Percentiles rank a stretch among this genome's conserved stretches.
Conservation (phyloP, 2,329 filamentous ascomycete species). For the Verticillium nubilum region DNA sequence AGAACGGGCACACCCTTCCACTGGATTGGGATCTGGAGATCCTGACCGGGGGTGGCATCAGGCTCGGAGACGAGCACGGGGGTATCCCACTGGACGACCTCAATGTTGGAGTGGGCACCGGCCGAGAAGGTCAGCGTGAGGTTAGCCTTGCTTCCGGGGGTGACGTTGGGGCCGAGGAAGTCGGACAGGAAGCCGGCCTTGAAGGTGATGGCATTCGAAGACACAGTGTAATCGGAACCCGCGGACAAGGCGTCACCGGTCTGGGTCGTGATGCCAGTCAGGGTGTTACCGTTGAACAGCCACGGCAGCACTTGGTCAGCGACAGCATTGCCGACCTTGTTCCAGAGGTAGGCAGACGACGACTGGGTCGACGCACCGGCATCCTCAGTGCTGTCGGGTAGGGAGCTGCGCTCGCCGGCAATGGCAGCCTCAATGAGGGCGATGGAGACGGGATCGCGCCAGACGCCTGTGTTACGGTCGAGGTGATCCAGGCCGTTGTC, state of each 20-base stretch:
- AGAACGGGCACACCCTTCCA: conserved; percentile 42
- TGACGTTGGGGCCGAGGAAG: conserved; percentile 32
- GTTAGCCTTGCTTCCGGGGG: conserved; percentile 40
- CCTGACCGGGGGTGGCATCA: conserved; percentile 16
- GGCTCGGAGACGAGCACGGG: conserved; percentile 28
- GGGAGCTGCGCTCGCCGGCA: conserved; percentile 35
- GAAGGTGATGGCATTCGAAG: conserved; percentile 39
- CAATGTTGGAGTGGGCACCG: conserved; percentile 38
- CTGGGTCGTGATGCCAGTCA: conserved; percentile 29
- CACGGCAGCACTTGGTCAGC: conserved; percentile 39
- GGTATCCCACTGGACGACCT: conserved; percentile 47
- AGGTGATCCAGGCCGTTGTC: conserved; percentile 54
- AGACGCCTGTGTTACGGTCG: conserved; percentile 39
- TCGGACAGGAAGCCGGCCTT: conserved; percentile 37
- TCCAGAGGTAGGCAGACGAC: conserved; percentile 50
- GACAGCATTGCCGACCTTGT: conserved; percentile 39
- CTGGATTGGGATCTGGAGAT: conserved; percentile 43
- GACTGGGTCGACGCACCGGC: conserved; percentile 34
- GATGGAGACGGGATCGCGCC: conserved; percentile 44
- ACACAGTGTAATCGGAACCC: conserved; percentile 41
- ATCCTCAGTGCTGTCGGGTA: conserved; percentile 48
- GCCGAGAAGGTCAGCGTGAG: conserved; percentile 47
- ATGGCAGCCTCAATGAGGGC: conserved; percentile 40
- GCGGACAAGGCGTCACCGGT: conserved; percentile 21
- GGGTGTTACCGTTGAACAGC: conserved; percentile 47